Base-by-base conservation (phyloP, 805 yeast genomes). In the Wickerhamomyces tratensis region DNA sequence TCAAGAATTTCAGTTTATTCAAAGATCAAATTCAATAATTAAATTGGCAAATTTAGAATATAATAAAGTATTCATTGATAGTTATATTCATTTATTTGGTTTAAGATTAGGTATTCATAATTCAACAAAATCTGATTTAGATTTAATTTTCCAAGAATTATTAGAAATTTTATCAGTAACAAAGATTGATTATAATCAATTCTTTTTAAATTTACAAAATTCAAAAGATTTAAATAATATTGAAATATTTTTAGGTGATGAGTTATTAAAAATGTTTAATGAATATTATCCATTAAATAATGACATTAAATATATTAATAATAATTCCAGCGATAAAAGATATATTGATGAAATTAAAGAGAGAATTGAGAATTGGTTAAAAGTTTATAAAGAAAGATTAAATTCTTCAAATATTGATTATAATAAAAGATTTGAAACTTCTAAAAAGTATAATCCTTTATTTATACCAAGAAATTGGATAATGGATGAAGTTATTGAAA, bases 381-480 rank as follows among this genome's bases (percentile, higher is more conserved):
- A 59, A 0, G 48, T 51, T 2, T 86, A 76, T 58, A 62, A 59
- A 29, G 57, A 57, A 4, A 65, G 82, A 38, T 55, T 78, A 9
- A 49, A 44, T 10, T 47, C 44, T 0, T 71, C 72, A 38, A 61
- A 68, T 7, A 55, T 53, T 14, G 49, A 65, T 0, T 55, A 63
- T 27, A 74, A 72, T 42, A 57, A 55, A 11, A 67, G 89, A 40
- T 50, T 46, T 5, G 47, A 44, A 8, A 50, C 67, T 5, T 76
- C 87, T 39, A 55, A 63, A 7, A 41, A 50, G 4, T 65, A 63
- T 39, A 93, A 91, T 54, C 98, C 98, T 4, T 56, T 76, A 33
- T 91, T 91, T 54, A 72, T 84, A 6, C 93, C 96, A 20, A 71
- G 91, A 46, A 84, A 79, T 48, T 86, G 95, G 88, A 80, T 89